phyloP scores from a whole-genome alignment of 495 filamentous ascomycete species.

The Tuber melanosporum region DNA sequence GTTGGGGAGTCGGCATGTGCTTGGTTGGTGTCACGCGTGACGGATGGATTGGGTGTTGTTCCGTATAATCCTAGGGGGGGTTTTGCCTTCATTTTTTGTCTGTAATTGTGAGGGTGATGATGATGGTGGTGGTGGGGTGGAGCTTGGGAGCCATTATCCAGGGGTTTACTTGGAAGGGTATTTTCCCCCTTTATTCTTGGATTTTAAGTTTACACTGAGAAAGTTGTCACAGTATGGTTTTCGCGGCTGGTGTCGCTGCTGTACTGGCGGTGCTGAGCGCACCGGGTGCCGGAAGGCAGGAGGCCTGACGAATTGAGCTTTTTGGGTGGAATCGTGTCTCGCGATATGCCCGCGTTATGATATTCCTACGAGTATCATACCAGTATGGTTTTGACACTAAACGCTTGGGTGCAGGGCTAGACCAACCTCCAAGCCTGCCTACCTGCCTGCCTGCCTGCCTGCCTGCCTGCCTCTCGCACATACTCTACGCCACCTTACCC shows the following conservation, averaged over 20 bases:
- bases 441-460: not conserved
- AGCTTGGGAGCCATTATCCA: not conserved
- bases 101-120: not conserved
- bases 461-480: not conserved
- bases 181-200: not conserved
- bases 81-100: not conserved
- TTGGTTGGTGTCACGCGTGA: not conserved
- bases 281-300: not conserved
- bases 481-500: not conserved
- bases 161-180: not conserved
- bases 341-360: too few relatives aligned
- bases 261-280: not conserved
- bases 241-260: not conserved
- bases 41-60: not conserved
- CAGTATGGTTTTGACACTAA: not conserved
- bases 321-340: not conserved
- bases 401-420: not conserved
- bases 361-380: too few relatives aligned
- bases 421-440: not conserved
- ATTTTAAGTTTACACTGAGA: not conserved
- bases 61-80: not conserved
- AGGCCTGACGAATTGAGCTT: not conserved
- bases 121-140: not conserved
- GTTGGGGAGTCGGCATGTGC: not conserved
- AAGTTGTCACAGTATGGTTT: not conserved